Base-by-base conservation (phyloP, 352 stramenopile genomes). In the Pythium vanterpoolii region DNA sequence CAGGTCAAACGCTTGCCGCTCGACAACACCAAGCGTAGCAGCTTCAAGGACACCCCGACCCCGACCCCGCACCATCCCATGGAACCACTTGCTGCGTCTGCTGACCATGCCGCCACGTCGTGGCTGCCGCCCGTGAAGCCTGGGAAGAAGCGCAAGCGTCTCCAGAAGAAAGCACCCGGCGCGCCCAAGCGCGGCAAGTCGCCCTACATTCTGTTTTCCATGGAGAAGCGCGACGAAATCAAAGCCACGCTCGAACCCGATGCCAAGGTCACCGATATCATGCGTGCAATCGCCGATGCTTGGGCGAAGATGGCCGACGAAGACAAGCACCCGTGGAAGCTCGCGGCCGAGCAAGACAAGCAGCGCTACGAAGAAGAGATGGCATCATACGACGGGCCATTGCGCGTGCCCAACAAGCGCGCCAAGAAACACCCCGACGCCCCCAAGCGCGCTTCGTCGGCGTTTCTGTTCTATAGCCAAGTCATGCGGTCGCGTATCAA, bases 371-470 rank as follows among this genome's bases (percentile, higher is more conserved):
- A 96, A 53, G 79, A 91, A 60, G 93, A 98, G 73, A 98, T 97
- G 78, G 76, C 90, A n/a, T 79, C 82, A 5, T 95, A 95, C 62
- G 93, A 98, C 50, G 93, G 94, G 0, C 90, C 91, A 7, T 74
- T 97, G 68, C 89, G 93, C 27, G 85, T 97, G 39, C 76, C 83
- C 14, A 96, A 96, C 62, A 98, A 98, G 72, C 80, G 93, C 47
- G 90, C 90, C 9, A 98, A 98, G 82, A 98, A 98, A 68, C 83
- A 98, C 73, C 90, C 92, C 40, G 81, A 96, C 46, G 94, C 94
- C 5, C 93, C 96, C 6, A 98, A 98, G 71, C 86, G 95, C 28
- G 90, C 95, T 7, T 98, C 95, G 64, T 97, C 86, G 28, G 90
- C 95, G 19, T 98, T 98, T 64, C 76, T 98, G 9, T 98, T 96